These are phyloP conservation scores for Penicillium sp. DNA, from an alignment of 2,329 filamentous ascomycete genomes.

Conservation along the genomic window DNA sequence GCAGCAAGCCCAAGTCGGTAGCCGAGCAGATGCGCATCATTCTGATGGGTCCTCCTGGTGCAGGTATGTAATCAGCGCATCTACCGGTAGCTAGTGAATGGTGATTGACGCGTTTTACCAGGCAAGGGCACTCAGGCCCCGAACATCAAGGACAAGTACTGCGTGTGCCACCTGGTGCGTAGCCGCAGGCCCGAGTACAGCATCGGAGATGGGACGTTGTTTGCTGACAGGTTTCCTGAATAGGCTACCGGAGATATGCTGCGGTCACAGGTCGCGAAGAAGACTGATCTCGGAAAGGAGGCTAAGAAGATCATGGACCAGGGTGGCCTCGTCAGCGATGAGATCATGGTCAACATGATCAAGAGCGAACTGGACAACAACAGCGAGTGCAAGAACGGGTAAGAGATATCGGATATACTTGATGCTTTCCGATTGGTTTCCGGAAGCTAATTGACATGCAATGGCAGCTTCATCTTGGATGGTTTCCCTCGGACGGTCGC, in stretches of 20 bases:
- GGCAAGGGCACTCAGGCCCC: slow-evolving; percentile 99
- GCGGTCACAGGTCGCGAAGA: slow-evolving; percentile 95
- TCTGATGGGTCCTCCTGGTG: slow-evolving; percentile 93
- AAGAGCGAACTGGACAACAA: slow-evolving; percentile 94
- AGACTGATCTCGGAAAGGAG: slow-evolving; percentile 89
- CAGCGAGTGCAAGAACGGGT: slow-evolving; percentile 95
- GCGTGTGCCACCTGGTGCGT: slow-evolving; percentile 90
- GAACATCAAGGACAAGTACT: slow-evolving; percentile 97
- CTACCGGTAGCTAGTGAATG: neutral
- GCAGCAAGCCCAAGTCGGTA: slow-evolving; percentile 52
- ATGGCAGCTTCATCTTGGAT: slow-evolving; percentile 87
- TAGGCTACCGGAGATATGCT: slow-evolving; percentile 99
- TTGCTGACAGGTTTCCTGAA: slow-evolving; percentile 15
- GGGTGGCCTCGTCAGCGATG: slow-evolving; percentile 94
- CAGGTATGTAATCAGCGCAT: slow-evolving; percentile 59
- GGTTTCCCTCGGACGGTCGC: slow-evolving; percentile 96
- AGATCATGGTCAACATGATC: slow-evolving; percentile 99
- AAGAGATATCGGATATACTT: slow-evolving; percentile 33
- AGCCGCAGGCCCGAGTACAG: neutral
- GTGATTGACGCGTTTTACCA: slow-evolving; percentile 42
- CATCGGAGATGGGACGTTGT: neutral
- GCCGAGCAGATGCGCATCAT: slow-evolving; percentile 84
- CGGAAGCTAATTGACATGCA: slow-evolving; percentile 8
- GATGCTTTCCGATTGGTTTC: neutral
- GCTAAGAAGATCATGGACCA: slow-evolving; percentile 99